Evolutionary conservation across 1,139 yeast species (phyloP).

Genomic region (Arxiozyma slooffiae): DNA sequence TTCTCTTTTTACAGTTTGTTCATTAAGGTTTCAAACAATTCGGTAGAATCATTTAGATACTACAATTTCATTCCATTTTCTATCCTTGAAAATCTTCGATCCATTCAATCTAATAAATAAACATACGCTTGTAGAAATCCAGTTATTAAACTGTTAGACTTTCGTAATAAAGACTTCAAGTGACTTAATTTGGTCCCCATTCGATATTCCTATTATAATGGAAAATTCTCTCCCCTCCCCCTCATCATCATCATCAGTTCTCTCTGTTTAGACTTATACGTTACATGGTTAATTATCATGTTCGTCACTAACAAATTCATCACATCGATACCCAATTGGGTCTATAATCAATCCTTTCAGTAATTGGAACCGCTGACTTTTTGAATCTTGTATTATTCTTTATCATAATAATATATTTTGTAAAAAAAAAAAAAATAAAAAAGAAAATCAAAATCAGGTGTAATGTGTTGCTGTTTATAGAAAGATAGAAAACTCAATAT

Average conservation of each 20-base stretch:
- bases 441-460: too few species aligned
- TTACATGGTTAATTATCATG: slow-evolving; percentile 10
- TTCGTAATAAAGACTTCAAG: slow-evolving; percentile 11
- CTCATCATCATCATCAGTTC: slow-evolving; percentile 7
- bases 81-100: slow-evolving; percentile 13
- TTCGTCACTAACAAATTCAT: slow-evolving; percentile 11
- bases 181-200: slow-evolving; percentile 7
- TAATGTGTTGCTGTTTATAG: not conserved
- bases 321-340: slow-evolving; percentile 10
- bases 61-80: slow-evolving; percentile 15
- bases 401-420: slow-evolving; percentile 13
- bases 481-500: too few species aligned
- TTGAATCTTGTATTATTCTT: slow-evolving; percentile 8
- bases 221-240: slow-evolving; percentile 6
- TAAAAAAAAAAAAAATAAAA: too few species aligned
- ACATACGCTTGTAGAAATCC: slow-evolving; percentile 23
- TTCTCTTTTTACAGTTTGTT: slow-evolving; percentile 10
- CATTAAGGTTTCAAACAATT: too few species aligned
- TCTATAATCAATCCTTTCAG: slow-evolving; percentile 17
- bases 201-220: slow-evolving; percentile 11
- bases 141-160: slow-evolving; percentile 18
- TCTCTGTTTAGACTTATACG: slow-evolving; percentile 10
- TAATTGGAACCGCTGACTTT: slow-evolving; percentile 17
- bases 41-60: too few species aligned
- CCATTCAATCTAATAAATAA: slow-evolving; percentile 17